A percentile compares a stretch with the other conserved stretches of the same genome.
These are phyloP conservation scores for Apophysomyces variabilis DNA, from an alignment of 371 early-diverging fungal genomes.

Conservation along the genomic window DNA sequence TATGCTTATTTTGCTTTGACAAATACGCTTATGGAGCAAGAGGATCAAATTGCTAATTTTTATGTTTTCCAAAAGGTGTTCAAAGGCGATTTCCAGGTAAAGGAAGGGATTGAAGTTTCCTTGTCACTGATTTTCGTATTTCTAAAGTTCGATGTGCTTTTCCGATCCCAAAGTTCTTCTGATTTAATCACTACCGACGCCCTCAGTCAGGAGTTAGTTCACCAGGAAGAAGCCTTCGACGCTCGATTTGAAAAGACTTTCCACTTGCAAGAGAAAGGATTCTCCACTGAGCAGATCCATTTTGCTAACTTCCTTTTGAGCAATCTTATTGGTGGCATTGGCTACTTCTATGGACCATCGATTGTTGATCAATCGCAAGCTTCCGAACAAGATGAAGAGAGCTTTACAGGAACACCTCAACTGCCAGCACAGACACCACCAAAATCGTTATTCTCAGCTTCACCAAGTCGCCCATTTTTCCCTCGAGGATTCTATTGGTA, in stretches of 20 bases:
- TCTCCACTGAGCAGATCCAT: slow-evolving; percentile 56
- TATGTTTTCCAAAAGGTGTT: slow-evolving; percentile 64
- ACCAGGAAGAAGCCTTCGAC: slow-evolving; percentile 60
- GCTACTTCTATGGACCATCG: slow-evolving; percentile 66
- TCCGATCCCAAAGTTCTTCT: slow-evolving; percentile 50
- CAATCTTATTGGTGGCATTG: slow-evolving; percentile 92
- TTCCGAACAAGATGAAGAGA: slow-evolving; percentile 55
- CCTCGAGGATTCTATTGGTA: slow-evolving; percentile 96
- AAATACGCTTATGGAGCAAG: slow-evolving; percentile 38
- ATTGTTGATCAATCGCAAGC: slow-evolving; percentile 52
- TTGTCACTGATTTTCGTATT: not conserved
- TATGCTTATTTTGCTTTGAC: slow-evolving; percentile 40
- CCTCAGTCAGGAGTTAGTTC: slow-evolving; percentile 24
- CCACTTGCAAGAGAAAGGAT: slow-evolving; percentile 70
- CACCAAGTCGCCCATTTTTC: slow-evolving; percentile 93
- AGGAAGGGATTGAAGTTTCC: too few species aligned
- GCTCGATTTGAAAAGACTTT: slow-evolving; percentile 78
- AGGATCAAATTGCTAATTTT: slow-evolving; percentile 53
- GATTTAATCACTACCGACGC: slow-evolving; percentile 29
- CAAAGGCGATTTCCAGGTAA: slow-evolving; percentile 64
- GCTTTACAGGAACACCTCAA: slow-evolving; percentile 58
- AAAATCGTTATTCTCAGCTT: slow-evolving; percentile 77
- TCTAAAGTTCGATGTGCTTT: slow-evolving; percentile 63
- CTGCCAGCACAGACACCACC: slow-evolving; percentile 68
- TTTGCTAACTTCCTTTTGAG: slow-evolving; percentile 81